phyloP scores from a whole-genome alignment of 306 rosid genomes.

The Sphenostylis stenocarpa region DNA sequence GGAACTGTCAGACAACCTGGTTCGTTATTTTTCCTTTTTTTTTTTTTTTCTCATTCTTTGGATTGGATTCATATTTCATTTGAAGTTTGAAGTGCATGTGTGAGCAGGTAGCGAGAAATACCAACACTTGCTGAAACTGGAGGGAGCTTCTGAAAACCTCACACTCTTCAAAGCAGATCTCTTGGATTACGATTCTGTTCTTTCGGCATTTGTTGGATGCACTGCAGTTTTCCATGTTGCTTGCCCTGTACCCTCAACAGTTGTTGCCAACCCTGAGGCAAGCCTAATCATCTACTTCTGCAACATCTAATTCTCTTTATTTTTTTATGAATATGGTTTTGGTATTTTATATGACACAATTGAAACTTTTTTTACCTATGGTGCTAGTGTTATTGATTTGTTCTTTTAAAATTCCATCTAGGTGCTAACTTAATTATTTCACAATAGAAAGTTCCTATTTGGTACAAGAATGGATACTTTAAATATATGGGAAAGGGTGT shows the following conservation, averaged over 20 bases:
- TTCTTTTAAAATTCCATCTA: too few relatives aligned
- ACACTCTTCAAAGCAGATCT: slow-evolving; percentile 47
- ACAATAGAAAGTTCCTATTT: too few relatives aligned
- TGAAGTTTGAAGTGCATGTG: not conserved
- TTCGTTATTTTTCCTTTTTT: not conserved
- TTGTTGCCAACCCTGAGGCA: slow-evolving; percentile 43
- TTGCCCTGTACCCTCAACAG: slow-evolving; percentile 47
- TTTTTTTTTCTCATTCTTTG: not conserved
- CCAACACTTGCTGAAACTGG: slow-evolving; percentile 37
- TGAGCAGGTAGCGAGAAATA: slow-evolving; percentile 40
- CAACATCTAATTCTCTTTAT: too few relatives aligned
- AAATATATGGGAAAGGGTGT: too few relatives aligned
- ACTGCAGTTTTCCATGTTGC: slow-evolving; percentile 57
- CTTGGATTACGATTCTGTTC: slow-evolving; percentile 37
- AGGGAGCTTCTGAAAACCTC: slow-evolving; percentile 46
- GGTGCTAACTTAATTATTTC: too few relatives aligned
- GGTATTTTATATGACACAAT: too few relatives aligned
- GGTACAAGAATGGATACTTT: too few relatives aligned
- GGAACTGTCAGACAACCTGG: slow-evolving; percentile 72
- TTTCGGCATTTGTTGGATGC: slow-evolving; percentile 46
- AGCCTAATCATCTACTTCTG: not conserved
- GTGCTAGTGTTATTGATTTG: too few relatives aligned
- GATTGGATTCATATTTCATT: not conserved
- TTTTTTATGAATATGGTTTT: too few relatives aligned
- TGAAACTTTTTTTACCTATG: too few relatives aligned